Conservation (phyloP, 495 filamentous ascomycete species). For the Aspergillus panamensis region DNA sequence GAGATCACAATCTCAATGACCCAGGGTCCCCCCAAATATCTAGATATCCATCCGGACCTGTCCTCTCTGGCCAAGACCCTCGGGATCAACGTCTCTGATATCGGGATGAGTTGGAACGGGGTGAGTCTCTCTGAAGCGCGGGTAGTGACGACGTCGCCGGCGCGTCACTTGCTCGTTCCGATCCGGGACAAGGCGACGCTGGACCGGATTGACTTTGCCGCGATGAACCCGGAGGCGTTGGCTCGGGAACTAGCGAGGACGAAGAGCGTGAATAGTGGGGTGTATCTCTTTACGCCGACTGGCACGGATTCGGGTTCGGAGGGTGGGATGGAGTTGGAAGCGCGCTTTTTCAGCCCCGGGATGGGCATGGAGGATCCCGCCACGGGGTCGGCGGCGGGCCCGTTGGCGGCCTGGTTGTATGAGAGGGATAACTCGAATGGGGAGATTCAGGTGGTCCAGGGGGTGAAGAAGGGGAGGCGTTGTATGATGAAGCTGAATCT, state of each 20-base stretch:
- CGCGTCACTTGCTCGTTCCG: constrained; percentile 19
- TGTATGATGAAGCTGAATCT: background rate
- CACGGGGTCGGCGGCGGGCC: constrained; percentile 13
- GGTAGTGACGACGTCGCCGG: constrained; percentile 20
- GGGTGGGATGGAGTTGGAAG: constrained; percentile 3
- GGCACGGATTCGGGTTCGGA: background rate
- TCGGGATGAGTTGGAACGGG: background rate
- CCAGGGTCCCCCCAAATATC: constrained; percentile 8
- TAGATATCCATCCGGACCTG: constrained; percentile 12
- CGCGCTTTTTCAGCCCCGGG: constrained; percentile 19
- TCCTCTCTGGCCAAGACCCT: constrained; percentile 8
- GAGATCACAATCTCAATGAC: constrained; percentile 11
- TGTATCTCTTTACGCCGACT: constrained; percentile 14
- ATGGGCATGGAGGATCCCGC: constrained; percentile 21
- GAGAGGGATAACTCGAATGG: background rate
- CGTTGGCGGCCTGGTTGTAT: constrained; percentile 5
- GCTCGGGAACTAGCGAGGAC: constrained; percentile 9
- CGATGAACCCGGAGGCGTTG: constrained; percentile 1
- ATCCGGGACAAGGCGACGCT: constrained; percentile 8
- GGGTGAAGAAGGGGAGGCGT: constrained; percentile 1
- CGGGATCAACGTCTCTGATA: constrained; percentile 1
- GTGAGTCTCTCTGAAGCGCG: background rate
- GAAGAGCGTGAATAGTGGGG: constrained; percentile 12
- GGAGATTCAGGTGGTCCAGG: background rate
- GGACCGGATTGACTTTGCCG: background rate